Base-by-base conservation (phyloP, 2,329 filamentous ascomycete genomes). In the Aspergillus brasiliensis region DNA sequence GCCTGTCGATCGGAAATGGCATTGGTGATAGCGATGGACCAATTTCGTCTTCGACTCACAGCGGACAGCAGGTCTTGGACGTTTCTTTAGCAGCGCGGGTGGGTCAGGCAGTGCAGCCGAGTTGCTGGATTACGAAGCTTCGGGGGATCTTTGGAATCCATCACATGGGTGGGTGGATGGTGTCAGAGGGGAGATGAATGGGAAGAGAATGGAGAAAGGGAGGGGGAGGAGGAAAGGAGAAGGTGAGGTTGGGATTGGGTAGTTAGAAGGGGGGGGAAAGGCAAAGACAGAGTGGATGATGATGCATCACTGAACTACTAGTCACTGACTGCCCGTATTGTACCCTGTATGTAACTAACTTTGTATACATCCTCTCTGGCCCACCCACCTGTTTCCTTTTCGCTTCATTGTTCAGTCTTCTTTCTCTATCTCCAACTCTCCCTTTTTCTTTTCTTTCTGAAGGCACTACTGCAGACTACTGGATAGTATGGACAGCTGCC, bases 121-220 rank as follows among this genome's bases (percentile, higher is more conserved):
- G 27, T 34, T 28, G 25, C 34, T 25, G 42, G 34, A 60, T 63
- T 60, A 65, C 62, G 62, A 59, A 59, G 60, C 55, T 44, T 56
- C 56, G 48, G 52, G 28, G 17, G 44, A 15, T 37, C 27, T 51
- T 37, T 51, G 11, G 56, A 57, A 61, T 53, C 23, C 42, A 53
- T 57, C 57, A 60, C 54, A 59, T 60, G 58, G n/a, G 28, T 46
- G 48, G 34, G 49, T 34, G 37, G 42, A 56, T 37, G 23, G 58
- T 44, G 44, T 21, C 19, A 42, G 13, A 42, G 34, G 34, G 27
- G 8, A 23, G 28, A 38, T 19, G 19, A 11, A 25, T 27, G 19
- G 21, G 40, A 31, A 8, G 31, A n/a, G 8, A 15, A 25, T 38
- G 40, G 19, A 34, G 37, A 48, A 34, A 21, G 17, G 28, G 42